phyloP scores from a whole-genome alignment of 192 early-diverging fungal species.

The Entomortierella chlamydospora region DNA sequence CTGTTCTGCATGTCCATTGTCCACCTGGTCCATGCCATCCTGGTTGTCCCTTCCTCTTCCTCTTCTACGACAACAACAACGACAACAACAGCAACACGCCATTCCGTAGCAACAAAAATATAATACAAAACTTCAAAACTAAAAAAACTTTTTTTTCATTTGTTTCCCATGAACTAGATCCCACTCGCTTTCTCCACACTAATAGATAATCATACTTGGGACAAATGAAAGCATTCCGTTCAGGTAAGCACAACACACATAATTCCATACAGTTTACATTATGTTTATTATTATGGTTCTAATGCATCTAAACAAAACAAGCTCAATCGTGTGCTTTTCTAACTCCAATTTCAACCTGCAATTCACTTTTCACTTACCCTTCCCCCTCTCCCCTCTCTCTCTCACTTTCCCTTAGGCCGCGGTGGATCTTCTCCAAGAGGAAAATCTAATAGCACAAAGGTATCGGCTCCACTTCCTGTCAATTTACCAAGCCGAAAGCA shows the following conservation, averaged over 20 bases:
- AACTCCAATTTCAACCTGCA: not conserved
- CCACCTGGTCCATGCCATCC: no score
- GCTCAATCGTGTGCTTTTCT: no score
- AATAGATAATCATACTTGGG: not conserved
- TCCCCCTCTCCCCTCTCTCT: not conserved
- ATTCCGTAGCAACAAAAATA: not conserved
- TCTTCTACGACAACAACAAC: no score
- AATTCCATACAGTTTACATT: no score
- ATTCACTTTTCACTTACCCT: not conserved
- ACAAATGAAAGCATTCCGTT: conserved; percentile 13
- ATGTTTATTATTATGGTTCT: no score
- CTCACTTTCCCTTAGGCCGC: conserved; percentile 3
- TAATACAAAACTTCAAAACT: not conserved
- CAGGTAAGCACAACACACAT: conserved; percentile 3
- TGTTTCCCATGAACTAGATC: not conserved
- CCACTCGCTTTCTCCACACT: not conserved
- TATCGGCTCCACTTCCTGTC: conserved; percentile 41
- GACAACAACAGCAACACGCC: not conserved
- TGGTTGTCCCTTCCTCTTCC: no score
- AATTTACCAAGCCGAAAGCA: conserved; percentile 47
- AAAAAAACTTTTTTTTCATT: conserved; percentile 1
- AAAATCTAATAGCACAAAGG: conserved; percentile 28
- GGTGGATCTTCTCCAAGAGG: conserved; percentile 16
- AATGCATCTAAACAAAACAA: no score
- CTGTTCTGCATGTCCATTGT: no score